Evolutionary conservation across 225 moss, liverwort and hornwort genomes (phyloP), one percentile per base, ranked within the genome.

Genomic region (Sphagnum contortum): DNA sequence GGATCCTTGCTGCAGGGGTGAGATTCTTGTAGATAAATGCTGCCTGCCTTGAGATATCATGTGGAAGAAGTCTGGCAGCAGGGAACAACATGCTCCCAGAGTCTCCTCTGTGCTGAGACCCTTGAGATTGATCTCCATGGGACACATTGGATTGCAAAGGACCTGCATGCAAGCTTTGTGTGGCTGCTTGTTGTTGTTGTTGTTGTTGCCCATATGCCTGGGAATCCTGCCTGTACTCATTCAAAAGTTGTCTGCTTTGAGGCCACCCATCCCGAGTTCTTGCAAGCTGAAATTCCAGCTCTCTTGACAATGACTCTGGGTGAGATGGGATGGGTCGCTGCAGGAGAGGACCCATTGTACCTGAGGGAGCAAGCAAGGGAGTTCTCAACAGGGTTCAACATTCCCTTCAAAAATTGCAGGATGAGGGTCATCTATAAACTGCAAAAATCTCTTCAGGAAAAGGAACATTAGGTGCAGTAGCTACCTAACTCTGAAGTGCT

Each of bases 11-110:
- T 71, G 94, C 80, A 62, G 87, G 76, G 51, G 57, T 91, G 6
- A 88, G 87, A 71, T 73, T 89, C 68, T 87, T 88, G 65, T 76
- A 86, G 52, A 83, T 81, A 67, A 80, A 77, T 48, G 84, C 85
- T 55, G 79, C 79, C 60, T 90, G 90, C 66, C 69, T 75, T 11
- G 80, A 75, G 52, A 84, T 57, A 3, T 84, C 84, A 56, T 5
- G 63, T 5, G 52, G 68, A 69, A 74, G 29, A 29, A 29, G 29
- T 29, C 29, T 29, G 29, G 29, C 29, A 29, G 29, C 29, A 29
- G 29, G 29, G 29, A 29, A 29, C 29, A 29, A 29, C 29, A 29
- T 29, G 29, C 29, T 29, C 1, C 29, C 29, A 29, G 29, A 59
- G 79, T 66, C 13, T 65, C 53, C 73, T 77, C 60, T 66, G 9